Conservation (phyloP, 1,284 basidiomycete species). For the Marasmius tenuissimus region DNA sequence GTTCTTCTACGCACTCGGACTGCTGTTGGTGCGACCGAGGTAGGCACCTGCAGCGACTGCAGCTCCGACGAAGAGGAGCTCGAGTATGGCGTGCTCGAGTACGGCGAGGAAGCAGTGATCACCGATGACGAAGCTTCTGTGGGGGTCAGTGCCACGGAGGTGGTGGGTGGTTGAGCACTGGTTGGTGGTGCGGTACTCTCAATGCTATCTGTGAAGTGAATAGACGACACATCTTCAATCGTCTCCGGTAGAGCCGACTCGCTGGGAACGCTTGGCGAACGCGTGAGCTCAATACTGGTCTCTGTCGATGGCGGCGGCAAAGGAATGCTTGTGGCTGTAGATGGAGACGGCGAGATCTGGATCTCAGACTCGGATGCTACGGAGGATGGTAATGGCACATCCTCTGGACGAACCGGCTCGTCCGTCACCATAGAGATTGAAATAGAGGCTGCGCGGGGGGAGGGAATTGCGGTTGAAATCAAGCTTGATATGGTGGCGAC, state of each 20-base stretch:
- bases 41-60: neutral
- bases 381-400: conserved; percentile 12
- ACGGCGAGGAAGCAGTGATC: neutral
- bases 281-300: conserved; percentile 2
- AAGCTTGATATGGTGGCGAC: neutral
- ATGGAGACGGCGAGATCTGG: conserved; percentile 10
- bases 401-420: conserved; percentile 4
- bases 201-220: neutral
- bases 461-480: neutral
- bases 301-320: conserved; percentile 9
- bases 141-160: neutral
- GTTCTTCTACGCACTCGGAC: neutral
- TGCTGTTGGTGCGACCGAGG: neutral
- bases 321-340: conserved; percentile 10
- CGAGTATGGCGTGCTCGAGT: conserved; percentile 1
- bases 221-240: neutral
- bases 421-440: neutral
- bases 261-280: conserved; percentile 5
- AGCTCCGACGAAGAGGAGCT: conserved; percentile 1
- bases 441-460: neutral
- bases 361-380: conserved; percentile 11
- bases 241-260: neutral
- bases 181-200: neutral
- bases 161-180: conserved; percentile 5
- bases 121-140: conserved; percentile 1